Conservation (phyloP, 2,329 filamentous ascomycete species). For the Trichoderma koningiopsis region DNA sequence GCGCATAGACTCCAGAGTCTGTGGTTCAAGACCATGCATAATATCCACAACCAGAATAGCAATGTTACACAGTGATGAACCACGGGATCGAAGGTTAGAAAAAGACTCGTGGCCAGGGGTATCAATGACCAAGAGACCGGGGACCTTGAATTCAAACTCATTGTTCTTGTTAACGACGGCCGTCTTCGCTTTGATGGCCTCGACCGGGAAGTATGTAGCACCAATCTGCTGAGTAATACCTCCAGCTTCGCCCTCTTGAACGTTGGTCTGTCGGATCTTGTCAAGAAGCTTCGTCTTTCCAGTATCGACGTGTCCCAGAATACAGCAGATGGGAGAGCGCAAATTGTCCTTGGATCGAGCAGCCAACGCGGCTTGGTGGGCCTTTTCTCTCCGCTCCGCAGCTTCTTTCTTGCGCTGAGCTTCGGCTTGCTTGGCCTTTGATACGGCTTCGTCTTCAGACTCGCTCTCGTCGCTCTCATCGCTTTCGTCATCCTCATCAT, state of each 20-base stretch:
- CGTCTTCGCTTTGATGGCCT: conserved; percentile 90
- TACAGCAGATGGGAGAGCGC: conserved; percentile 98
- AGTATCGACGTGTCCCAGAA: conserved; percentile 99
- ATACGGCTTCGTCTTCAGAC: conserved; percentile 72
- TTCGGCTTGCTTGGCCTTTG: conserved; percentile 72
- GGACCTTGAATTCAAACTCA: conserved; percentile 94
- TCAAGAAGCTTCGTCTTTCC: conserved; percentile 99
- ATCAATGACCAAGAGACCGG: conserved; percentile 94
- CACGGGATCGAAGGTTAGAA: conserved; percentile 94
- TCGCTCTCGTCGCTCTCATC: conserved; percentile 47
- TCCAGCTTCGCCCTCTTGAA: conserved; percentile 97
- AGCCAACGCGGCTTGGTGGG: conserved; percentile 87
- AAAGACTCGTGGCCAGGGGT: conserved; percentile 99
- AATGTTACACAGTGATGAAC: conserved; percentile 98
- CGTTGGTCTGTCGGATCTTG: conserved; percentile 97
- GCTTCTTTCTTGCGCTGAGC: conserved; percentile 84
- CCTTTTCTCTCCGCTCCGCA: conserved; percentile 82
- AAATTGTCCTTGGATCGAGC: conserved; percentile 92
- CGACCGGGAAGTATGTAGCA: conserved; percentile 97
- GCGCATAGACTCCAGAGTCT: conserved; percentile 96
- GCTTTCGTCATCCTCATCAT: conserved; percentile 12
- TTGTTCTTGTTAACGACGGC: conserved; percentile 89
- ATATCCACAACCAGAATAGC: conserved; percentile 99
- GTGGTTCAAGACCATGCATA: conserved; percentile 97
- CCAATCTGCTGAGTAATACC: conserved; percentile 99